Base-by-base conservation (phyloP, 1,284 basidiomycete species). In the Ceratobasidium sp. region DNA sequence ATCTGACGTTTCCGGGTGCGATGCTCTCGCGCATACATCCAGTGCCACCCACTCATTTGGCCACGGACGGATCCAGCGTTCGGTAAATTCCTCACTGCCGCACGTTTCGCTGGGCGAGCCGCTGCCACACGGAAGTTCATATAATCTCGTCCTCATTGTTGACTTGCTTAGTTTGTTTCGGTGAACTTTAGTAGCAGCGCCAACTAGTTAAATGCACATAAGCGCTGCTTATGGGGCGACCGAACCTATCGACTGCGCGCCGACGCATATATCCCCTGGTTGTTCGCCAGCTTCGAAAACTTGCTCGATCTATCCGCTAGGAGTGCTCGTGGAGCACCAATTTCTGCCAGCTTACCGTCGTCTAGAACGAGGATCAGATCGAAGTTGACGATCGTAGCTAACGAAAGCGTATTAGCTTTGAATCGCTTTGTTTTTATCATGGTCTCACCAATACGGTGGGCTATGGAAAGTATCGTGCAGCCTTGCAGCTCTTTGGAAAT, bases 371-470 rank as follows among this genome's bases (percentile, higher is more conserved):
- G 12, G 62, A 64, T 51, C 21, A 51, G n/a, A 33, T 64, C 62
- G 28, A 51, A 64, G 30, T 64, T 49, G 14, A 64, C 38, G 46
- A 64, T 64, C 28, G 62, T 64, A 21, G 62, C 62, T 64, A 28
- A 9, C 2, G 36, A 14, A 28, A n/a, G 18, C 21, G n/a, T 28
- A 3, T 30, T 16, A 28, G 14, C 25, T 48, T 21, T 14, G n/a
- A 40, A n/a, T 44, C 1, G 14, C 0, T 28, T 6, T 21, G 36
- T 49, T 38, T 25, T 12, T 42, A 36, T 33, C 11, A 25, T 2
- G 36, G 16, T 16, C 63, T 49, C 16, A 66, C 63, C 33, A 21
- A 66, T 66, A 2, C 63, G 48, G 30, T 66, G 63, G 0, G 63
- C 63, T 12, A 66, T 25, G 36, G 63, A 25, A 7, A 66, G 36